Evolutionary conservation across 495 filamentous ascomycete genomes (phyloP).

Genomic region (Filosporella fistucella): DNA sequence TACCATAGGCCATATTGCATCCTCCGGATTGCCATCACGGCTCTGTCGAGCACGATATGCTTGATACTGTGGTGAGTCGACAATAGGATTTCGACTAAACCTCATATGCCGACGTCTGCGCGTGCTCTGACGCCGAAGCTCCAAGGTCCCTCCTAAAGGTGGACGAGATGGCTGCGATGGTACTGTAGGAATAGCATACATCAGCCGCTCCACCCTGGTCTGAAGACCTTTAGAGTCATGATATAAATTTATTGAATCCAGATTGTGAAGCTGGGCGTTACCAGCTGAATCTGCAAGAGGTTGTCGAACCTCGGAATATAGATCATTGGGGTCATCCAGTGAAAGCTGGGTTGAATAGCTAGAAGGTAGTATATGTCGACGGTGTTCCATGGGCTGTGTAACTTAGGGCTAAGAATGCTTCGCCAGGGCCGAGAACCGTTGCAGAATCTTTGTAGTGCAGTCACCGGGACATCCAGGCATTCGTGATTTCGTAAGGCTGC

Average conservation of each 20-base stretch:
- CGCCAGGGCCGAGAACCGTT: conserved; percentile 7
- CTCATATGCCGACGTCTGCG: conserved; percentile 9
- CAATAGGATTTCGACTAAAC: conserved; percentile 42
- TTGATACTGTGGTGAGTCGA: conserved; percentile 52
- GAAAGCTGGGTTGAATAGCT: conserved; percentile 11
- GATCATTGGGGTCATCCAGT: conserved; percentile 18
- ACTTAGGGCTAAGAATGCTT: conserved; percentile 19
- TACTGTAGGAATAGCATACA: conserved; percentile 25
- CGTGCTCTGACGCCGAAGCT: conserved; percentile 24
- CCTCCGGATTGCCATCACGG: conserved; percentile 32
- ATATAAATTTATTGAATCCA: conserved; percentile 31
- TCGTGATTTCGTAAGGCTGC: conserved; percentile 3
- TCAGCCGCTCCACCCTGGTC: conserved; percentile 11
- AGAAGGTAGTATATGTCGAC: conserved; percentile 15
- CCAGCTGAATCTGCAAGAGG: conserved; percentile 45
- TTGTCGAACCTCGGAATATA: conserved; percentile 29
- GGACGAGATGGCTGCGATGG: conserved; percentile 22
- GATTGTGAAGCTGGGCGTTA: conserved; percentile 39
- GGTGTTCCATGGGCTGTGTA: conserved; percentile 16
- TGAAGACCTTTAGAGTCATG: conserved; percentile 28
- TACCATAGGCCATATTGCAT: conserved; percentile 65
- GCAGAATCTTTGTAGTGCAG: conserved; percentile 6
- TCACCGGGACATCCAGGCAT: conserved; percentile 13
- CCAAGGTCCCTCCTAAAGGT: conserved; percentile 25
- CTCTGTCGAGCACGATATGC: conserved; percentile 66